Evolutionary conservation across 2,329 filamentous ascomycete genomes (phyloP), one percentile per base, ranked within the genome.

Genomic region (Neophaeococcomyces mojaviensis): DNA sequence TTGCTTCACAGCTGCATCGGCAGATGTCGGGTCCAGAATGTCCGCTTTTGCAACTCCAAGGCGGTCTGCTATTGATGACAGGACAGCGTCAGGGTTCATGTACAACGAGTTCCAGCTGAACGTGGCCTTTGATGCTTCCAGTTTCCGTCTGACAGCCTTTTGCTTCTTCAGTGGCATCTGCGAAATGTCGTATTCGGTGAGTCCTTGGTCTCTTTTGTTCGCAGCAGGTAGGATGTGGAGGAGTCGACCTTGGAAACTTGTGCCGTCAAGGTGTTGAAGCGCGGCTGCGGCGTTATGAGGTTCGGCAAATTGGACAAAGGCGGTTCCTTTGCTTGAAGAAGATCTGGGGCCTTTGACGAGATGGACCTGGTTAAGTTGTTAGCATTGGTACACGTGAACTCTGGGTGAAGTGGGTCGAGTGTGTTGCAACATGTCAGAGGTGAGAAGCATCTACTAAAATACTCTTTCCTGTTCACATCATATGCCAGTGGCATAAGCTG

Each of bases 371-470:
- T 53, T 58, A 58, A 56, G 77, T 65, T 78, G 73, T 63, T 59
- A 51, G 39, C 24, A 39, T 28, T 36, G 20, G 18, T 32, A 39
- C 42, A 53, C 54, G 52, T 52, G 26, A 30, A 19, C 9, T 34
- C 35, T 50, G 58, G 52, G 53, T 45, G 44, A 49, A 46, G 54
- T 55, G 60, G 52, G 42, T 50, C 46, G 55, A 56, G 57, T 54
- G 53, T 62, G 57, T n/a, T n/a, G n/a, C n/a, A n/a, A n/a, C n/a
- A 50, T 13, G 18, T 89, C 84, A 92, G 88, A 81, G 73, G 74
- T 69, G 84, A 88, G 82, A 89, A 85, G 87, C 86, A 95, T 97
- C 90, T 98, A 98, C 92, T 96, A 98, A 95, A 94, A 95, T 92
- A 85, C 78, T 87, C 82, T 88, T 82, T 83, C 82, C 80, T 71